Base-by-base conservation (phyloP, 257 asterid genomes). In the Oldenlandia corymbosa region DNA sequence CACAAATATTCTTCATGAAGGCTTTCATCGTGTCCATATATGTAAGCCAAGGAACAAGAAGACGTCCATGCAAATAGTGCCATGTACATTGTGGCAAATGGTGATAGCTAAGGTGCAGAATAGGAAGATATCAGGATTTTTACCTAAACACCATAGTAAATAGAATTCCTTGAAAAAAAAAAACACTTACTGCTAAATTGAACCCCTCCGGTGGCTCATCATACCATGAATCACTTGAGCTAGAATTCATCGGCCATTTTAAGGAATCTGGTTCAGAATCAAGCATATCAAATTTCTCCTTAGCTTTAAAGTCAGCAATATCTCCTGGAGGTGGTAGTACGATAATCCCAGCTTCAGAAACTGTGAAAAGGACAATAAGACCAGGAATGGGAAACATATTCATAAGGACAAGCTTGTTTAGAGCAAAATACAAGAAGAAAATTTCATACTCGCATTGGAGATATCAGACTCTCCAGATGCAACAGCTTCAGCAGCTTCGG, bases 1-100 rank as follows among this genome's bases (percentile, higher is more conserved):
- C 54, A 80, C 64, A 73, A 68, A 77, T 85, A 92, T 30, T 89
- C 95, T 78, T 85, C 93, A 61, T 80, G 83, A 67, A 18, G 78
- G 69, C 76, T 87, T 62, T 77, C 95, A 56, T 84, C 97, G 54
- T 70, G 82, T 39, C 99, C 99, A 57, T 92, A 89, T 73, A 89
- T 82, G 73, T 87, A 92, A 42, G 99, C 96, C 73, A 92, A 68
- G 65, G 99, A 85, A 46, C 95, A 87, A 9, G 99, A 87, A 2
- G 97, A 83, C 64, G 82, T 77, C 99, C 97, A 92, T 43, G 87
- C 58, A 80, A 89, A 92, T 59, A 89, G 79, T 32, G 95, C 81
- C 87, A 79, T 84, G 68, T 80, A 92, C 91, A 89, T 85, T 26
- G 86, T 89, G 11, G 91, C 83, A 66, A 92, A 92, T 64, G 99